phyloP scores from a whole-genome alignment of 192 early-diverging fungal species.

The Coemansia sp. region DNA sequence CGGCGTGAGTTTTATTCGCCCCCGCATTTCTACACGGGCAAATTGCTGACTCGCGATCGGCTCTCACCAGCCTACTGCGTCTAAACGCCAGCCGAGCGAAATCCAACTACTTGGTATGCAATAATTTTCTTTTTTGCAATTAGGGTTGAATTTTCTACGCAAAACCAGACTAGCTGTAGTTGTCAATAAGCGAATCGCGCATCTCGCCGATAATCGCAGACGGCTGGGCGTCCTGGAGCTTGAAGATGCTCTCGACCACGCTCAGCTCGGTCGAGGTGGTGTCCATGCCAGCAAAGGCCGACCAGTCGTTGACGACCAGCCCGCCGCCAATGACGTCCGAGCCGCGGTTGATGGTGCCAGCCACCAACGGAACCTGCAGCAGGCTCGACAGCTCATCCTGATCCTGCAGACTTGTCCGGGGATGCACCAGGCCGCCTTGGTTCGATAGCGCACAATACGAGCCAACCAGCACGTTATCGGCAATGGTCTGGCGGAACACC shows the following conservation, averaged over 20 bases:
- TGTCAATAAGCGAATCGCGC: slow-evolving; percentile 91
- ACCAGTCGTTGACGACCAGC: slow-evolving; percentile 98
- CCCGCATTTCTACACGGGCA: background rate
- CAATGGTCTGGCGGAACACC: slow-evolving; percentile 97
- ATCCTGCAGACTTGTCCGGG: slow-evolving; percentile 91
- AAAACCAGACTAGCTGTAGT: slow-evolving; percentile 55
- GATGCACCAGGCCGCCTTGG: slow-evolving; percentile 96
- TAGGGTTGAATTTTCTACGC: background rate
- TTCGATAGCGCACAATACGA: slow-evolving; percentile 94
- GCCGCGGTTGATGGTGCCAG: slow-evolving; percentile 98
- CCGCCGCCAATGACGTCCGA: slow-evolving; percentile 96
- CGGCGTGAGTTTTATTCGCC: background rate
- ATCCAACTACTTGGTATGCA: background rate
- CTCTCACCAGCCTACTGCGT: background rate
- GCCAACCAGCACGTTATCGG: slow-evolving; percentile 95
- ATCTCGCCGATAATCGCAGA: slow-evolving; percentile 90
- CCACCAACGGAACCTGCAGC: slow-evolving; percentile 95
- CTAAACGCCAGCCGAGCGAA: background rate
- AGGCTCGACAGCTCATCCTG: slow-evolving; percentile 97
- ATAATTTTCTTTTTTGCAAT: too few species aligned
- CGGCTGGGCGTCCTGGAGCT: slow-evolving; percentile 87
- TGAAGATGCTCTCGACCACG: slow-evolving; percentile 97
- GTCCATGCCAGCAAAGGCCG: slow-evolving; percentile 94
- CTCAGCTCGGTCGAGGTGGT: slow-evolving; percentile 94
- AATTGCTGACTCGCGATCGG: background rate